Base-by-base conservation (phyloP, 352 stramenopile genomes). In the Globisporangium solare region DNA sequence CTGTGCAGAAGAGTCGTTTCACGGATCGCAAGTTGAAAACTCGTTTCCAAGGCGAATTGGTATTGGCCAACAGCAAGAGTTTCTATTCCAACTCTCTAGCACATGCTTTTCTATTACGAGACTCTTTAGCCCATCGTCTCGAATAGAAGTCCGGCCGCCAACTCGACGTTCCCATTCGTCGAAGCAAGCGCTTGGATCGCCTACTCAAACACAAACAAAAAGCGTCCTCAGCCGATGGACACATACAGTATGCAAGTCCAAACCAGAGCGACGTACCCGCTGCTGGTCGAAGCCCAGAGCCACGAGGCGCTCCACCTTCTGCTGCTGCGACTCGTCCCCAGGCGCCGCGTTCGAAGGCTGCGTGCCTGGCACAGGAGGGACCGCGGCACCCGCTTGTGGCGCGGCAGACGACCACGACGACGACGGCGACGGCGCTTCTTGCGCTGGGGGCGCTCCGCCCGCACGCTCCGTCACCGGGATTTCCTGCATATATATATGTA, bases 61-160 rank as follows among this genome's bases (percentile, higher is more conserved):
- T 35, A 35, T 35, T 35, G 4, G 6, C 27, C 7, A 27, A 27
- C 24, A 27, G 24, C 2, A 5, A 27, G 2, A 5, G 37, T 47
- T 35, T 56, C 50, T 56, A 47, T 56, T n/a, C n/a, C n/a, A n/a
- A n/a, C n/a, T n/a, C n/a, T n/a, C n/a, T n/a, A n/a, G n/a, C n/a
- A n/a, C n/a, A n/a, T n/a, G n/a, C n/a, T n/a, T n/a, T n/a, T n/a
- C n/a, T n/a, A n/a, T n/a, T n/a, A n/a, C n/a, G 48, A n/a, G 39
- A 56, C n/a, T 13, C 12, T 21, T 54, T 81, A 83, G 15, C 54
- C 54, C 54, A 85, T 62, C 22, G 64, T 84, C 60, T 92, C 84
- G 51, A 94, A 94, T 32, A 94, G 62, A 56, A 94, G 65, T 3
- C 78, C 84, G 0, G 84, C 84, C n/a, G 84, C 84, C 46, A 94